A percentile compares a stretch with the other conserved stretches of the same genome.
Evolutionary conservation across 345 rosid genomes (phyloP).

Genomic region (Ceriops zippeliana): DNA sequence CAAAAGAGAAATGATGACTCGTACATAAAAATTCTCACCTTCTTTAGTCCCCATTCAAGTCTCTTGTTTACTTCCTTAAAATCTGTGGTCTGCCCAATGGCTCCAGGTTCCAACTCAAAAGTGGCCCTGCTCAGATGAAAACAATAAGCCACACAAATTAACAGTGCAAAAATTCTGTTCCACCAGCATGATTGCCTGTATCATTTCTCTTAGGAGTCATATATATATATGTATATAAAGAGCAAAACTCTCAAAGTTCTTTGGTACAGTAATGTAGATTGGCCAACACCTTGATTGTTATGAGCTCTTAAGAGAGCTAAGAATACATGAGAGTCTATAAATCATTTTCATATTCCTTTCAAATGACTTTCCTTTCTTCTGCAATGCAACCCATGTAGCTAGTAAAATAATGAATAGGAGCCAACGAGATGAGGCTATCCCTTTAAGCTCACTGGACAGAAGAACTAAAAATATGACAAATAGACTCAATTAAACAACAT

Average conservation of each 20-base stretch:
- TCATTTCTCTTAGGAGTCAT: neutral
- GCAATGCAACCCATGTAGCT: neutral
- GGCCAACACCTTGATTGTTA: neutral
- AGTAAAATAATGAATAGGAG: neutral
- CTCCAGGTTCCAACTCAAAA: slow-evolving; percentile 84
- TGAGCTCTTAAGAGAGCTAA: neutral
- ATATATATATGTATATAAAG: neutral
- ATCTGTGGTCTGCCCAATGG: slow-evolving; percentile 82
- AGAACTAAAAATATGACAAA: neutral
- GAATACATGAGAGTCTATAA: neutral
- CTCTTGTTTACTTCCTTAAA: slow-evolving; percentile 80
- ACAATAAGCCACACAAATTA: neutral
- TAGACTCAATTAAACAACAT: neutral
- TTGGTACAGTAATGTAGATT: slow-evolving; percentile 2
- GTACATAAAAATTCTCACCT: slow-evolving; percentile 39
- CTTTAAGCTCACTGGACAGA: neutral
- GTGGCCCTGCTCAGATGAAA: slow-evolving; percentile 51
- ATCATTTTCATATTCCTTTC: neutral
- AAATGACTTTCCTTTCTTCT: neutral
- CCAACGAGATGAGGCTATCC: neutral
- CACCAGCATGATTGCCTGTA: neutral
- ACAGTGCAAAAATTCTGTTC: neutral
- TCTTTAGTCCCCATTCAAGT: slow-evolving; percentile 91
- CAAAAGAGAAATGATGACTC: no score
- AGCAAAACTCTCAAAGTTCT: neutral